These are phyloP conservation scores for Annulohypoxylon nitens DNA, from an alignment of 495 filamentous ascomycete genomes.

Conservation along the genomic window DNA sequence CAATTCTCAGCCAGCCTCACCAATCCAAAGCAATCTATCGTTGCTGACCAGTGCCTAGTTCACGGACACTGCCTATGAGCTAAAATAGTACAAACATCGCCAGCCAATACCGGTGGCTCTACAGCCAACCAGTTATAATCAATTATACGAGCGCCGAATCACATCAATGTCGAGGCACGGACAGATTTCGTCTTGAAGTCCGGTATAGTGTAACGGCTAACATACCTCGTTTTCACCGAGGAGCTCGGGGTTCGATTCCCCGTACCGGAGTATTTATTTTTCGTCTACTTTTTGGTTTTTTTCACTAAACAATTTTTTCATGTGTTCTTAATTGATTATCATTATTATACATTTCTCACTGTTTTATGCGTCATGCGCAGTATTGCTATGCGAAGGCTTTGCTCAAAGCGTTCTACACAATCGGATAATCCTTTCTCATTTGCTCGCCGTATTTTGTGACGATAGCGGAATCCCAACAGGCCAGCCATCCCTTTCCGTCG, in stretches of 20 bases:
- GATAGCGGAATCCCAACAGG: neutral
- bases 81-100: constrained; percentile 9
- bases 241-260: constrained; percentile 67
- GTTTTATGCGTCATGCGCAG: too few relatives aligned
- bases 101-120: constrained; percentile 9
- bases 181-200: constrained; percentile 22
- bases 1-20: neutral
- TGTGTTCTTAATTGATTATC: too few relatives aligned
- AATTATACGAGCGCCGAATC: neutral
- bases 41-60: neutral
- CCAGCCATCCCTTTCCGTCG: neutral
- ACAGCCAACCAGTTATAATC: constrained; percentile 9
- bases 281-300: neutral
- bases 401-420: too few relatives aligned
- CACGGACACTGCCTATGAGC: constrained; percentile 8
- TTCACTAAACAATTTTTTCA: neutral
- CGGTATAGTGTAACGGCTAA: constrained; percentile 65
- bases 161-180: neutral
- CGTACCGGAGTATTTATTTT: constrained; percentile 56
- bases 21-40: constrained; percentile 1
- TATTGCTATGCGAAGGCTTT: too few relatives aligned
- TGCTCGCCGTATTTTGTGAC: neutral
- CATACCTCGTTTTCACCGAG: constrained; percentile 66
- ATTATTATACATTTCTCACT: neutral
- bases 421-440: neutral